Evolutionary conservation across 2,329 filamentous ascomycete species (phyloP), one percentile per base, ranked within the genome.

Genomic region (Alternaria triticina): DNA sequence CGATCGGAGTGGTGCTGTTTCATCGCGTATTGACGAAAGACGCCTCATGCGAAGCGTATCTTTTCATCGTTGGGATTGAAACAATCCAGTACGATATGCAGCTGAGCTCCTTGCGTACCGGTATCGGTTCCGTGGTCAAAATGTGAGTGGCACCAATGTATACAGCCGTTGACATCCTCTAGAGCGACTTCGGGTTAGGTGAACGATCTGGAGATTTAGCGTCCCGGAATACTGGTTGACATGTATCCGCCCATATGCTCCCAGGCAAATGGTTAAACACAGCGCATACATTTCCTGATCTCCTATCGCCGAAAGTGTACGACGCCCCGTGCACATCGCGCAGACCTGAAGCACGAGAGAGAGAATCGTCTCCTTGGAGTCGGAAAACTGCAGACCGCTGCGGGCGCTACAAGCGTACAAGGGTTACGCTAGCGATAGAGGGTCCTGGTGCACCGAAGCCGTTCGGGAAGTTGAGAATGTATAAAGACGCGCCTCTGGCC

Each of bases 401-500:
- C 59, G 36, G 51, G 65, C 67, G 65, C 57, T 64, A 73, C 66
- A 72, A 70, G 61, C 59, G 61, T 57, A 59, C 50, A 55, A 36
- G 45, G 52, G 49, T 50, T 62, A 54, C 47, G 49, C 54, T 43
- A 49, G 28, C 46, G 43, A 15, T 28, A 57, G 54, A 33, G 47
- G 28, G 28, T 45, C 43, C 17, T 50, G 45, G 50, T 59, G 44
- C 46, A 47, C 52, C 30, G 25, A 64, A 22, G 27, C 45, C 50
- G 43, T 47, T 50, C 27, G 28, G 47, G 54, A 54, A 51, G 58
- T 11, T 33, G 27, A 45, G 1, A 51, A 57, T 25, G 57, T 68
- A 70, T 70, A 70, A 70, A 70, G 60, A 40, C 51, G 23, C 44
- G 44, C 45, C 54, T 36, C 11, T 36, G 33, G 45, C 36, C 57